These are phyloP conservation scores for Leucoagaricus sp. DNA, from an alignment of 1,284 basidiomycete genomes.

Conservation along the genomic window DNA sequence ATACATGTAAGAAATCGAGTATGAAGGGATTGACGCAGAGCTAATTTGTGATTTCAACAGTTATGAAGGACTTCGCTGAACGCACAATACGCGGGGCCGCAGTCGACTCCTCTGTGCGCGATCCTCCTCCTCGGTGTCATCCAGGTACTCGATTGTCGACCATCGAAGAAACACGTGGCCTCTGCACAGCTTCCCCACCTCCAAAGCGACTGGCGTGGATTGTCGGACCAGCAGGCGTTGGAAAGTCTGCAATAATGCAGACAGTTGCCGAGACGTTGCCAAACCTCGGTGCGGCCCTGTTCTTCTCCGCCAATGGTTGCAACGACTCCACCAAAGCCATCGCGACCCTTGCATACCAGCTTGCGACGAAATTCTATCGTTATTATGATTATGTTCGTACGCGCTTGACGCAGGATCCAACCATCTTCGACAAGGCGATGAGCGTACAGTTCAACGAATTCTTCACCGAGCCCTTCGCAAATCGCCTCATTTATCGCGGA, in stretches of 20 bases:
- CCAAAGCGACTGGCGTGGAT: background rate
- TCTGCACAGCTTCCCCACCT: background rate
- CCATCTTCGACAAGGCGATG: background rate
- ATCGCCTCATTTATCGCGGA: background rate
- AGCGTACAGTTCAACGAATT: background rate
- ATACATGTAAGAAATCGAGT: background rate
- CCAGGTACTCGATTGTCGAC: background rate
- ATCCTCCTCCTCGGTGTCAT: constrained; percentile 1
- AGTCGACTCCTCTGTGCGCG: background rate
- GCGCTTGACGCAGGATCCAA: background rate
- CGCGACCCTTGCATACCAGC: background rate
- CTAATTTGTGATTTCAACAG: background rate
- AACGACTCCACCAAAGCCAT: background rate
- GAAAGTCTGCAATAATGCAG: background rate
- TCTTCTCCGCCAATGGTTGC: background rate
- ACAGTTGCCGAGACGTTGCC: background rate
- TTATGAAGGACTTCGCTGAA: background rate
- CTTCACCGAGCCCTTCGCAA: background rate
- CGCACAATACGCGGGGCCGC: background rate
- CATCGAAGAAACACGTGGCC: background rate
- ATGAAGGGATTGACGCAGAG: too few species aligned
- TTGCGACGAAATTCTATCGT: background rate
- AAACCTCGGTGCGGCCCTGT: background rate
- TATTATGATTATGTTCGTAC: background rate
- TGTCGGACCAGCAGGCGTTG: background rate